Evolutionary conservation across 257 asterid genomes (phyloP).

Genomic region (Nicotiana benthamiana): DNA sequence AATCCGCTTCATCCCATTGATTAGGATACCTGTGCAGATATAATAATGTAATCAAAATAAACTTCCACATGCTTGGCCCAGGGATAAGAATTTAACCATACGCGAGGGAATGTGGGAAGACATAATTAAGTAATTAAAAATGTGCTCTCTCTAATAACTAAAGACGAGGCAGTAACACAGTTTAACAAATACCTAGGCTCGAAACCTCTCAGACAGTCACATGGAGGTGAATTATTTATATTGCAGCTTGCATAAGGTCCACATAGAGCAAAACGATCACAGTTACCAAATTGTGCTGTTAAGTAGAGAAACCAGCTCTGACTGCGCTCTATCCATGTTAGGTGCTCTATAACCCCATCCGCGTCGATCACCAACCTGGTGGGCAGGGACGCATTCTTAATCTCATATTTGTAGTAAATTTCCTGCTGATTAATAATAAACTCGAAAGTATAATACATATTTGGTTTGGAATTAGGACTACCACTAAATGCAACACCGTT

Average conservation of each 20-base stretch:
- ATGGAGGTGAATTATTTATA: not conserved
- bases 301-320: slow-evolving; percentile 3
- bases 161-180: not conserved
- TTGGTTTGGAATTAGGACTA: not conserved
- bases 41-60: not conserved
- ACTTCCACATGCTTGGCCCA: not conserved
- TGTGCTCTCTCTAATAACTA: not conserved
- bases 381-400: not conserved
- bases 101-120: not conserved
- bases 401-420: not conserved
- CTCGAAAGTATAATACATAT: not conserved
- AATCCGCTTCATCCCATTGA: not conserved
- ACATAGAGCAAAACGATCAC: not conserved
- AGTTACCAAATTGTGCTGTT: not conserved
- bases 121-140: not conserved
- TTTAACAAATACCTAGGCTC: not conserved
- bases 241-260: slow-evolving; percentile 8
- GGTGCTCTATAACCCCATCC: not conserved
- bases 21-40: not conserved
- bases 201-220: slow-evolving; percentile 11
- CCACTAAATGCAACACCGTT: not conserved
- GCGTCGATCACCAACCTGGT: not conserved
- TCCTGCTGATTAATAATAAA: not conserved
- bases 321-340: slow-evolving; percentile 1
- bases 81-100: not conserved